Evolutionary conservation across 2,329 filamentous ascomycete genomes (phyloP).

Genomic region (Dothiorella sarmentorum): DNA sequence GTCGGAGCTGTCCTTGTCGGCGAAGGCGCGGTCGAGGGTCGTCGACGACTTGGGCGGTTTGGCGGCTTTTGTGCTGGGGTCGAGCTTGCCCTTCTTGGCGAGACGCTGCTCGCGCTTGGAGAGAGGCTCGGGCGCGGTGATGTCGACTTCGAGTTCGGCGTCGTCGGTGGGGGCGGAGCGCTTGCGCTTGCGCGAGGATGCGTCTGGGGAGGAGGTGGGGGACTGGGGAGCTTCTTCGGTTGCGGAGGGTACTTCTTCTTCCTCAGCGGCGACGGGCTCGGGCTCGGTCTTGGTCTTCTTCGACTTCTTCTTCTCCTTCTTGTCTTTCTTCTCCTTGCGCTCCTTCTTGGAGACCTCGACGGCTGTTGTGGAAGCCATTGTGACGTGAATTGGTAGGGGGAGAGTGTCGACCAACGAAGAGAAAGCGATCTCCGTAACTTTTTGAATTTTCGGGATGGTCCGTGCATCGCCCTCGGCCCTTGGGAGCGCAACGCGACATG

Average conservation of each 20-base stretch:
- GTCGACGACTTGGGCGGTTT: conserved; percentile 21
- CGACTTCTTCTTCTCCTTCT: conserved; percentile 21
- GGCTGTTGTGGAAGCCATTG: conserved; percentile 2
- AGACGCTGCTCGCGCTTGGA: conserved; percentile 91
- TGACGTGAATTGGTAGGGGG: background rate
- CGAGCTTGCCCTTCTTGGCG: conserved; percentile 75
- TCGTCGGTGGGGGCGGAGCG: conserved; percentile 55
- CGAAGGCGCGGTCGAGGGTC: conserved; percentile 16
- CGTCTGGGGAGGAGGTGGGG: too few relatives aligned
- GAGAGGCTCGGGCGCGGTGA: conserved; percentile 84
- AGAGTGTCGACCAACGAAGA: background rate
- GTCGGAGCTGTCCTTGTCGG: conserved; percentile 28
- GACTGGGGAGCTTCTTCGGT: conserved; percentile 20
- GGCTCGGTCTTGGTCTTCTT: conserved; percentile 6
- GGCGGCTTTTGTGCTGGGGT: conserved; percentile 23
- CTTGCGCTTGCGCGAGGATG: conserved; percentile 43
- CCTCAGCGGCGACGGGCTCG: conserved; percentile 2
- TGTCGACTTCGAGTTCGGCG: conserved; percentile 77
- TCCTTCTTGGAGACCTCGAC: conserved; percentile 6
- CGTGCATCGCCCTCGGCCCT: too few relatives aligned
- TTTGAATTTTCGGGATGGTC: background rate
- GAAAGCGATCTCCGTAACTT: conserved; percentile 2
- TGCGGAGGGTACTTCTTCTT: background rate
- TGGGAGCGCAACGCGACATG: too few relatives aligned
- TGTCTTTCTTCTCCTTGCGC: conserved; percentile 23